These are phyloP conservation scores for Emericellopsis terricola DNA, from an alignment of 495 filamentous ascomycete species.

Conservation along the genomic window DNA sequence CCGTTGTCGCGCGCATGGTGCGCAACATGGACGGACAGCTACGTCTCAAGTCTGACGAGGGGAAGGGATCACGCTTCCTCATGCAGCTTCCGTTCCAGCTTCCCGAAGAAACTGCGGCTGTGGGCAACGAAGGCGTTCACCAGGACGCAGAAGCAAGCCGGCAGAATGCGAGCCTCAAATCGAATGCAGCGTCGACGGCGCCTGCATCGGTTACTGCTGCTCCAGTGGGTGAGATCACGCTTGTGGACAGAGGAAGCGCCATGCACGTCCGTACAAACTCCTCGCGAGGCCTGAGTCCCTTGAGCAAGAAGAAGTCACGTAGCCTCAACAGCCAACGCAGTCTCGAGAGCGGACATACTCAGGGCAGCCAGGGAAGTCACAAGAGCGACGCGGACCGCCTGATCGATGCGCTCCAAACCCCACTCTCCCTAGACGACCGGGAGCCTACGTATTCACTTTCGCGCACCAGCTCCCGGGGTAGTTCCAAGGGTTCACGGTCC, in stretches of 20 bases:
- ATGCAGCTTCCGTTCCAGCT: conserved; percentile 53
- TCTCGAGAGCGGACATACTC: conserved; percentile 27
- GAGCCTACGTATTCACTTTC: conserved; percentile 9
- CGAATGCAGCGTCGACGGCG: conserved; percentile 4
- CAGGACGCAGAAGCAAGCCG: too few species aligned
- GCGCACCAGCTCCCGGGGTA: not conserved
- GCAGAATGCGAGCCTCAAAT: too few species aligned
- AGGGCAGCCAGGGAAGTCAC: conserved; percentile 25
- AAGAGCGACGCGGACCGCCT: conserved; percentile 61
- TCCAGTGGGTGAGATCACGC: conserved; percentile 34
- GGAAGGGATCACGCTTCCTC: conserved; percentile 69
- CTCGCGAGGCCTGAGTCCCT: too few species aligned
- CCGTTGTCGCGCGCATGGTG: conserved; percentile 67
- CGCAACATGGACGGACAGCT: conserved; percentile 86
- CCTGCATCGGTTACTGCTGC: conserved; percentile 13
- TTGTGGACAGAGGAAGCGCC: conserved; percentile 24
- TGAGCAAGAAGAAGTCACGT: conserved; percentile 11
- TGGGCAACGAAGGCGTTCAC: conserved; percentile 1
- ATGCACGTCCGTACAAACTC: conserved; percentile 4
- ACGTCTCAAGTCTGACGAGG: conserved; percentile 70
- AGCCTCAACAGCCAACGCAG: conserved; percentile 37
- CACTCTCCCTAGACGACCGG: conserved; percentile 25
- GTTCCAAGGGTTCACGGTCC: too few species aligned
- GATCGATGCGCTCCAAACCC: conserved; percentile 56
- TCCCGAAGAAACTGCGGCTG: conserved; percentile 23